Evolutionary conservation across 1,284 basidiomycete genomes (phyloP).

Genomic region (Pseudozyma thailandica): DNA sequence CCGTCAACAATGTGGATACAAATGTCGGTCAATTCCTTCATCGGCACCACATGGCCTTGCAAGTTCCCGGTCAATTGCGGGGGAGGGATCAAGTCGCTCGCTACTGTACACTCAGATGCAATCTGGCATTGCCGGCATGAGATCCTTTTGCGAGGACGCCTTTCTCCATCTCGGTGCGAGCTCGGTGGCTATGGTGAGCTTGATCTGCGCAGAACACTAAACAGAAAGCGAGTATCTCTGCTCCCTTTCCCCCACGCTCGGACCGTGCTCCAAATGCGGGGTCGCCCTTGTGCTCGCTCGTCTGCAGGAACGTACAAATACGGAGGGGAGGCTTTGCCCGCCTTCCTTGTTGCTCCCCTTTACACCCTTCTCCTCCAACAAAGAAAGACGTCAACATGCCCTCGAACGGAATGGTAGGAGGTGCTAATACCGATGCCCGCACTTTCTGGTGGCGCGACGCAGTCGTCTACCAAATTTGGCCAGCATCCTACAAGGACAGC

Average conservation of each 20-base stretch:
- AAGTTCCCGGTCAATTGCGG: background rate
- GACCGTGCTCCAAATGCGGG: background rate
- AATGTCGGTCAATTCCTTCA: background rate
- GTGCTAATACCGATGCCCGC: conserved; percentile 4
- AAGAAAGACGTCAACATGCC: background rate
- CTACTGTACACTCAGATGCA: no score
- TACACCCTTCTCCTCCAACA: background rate
- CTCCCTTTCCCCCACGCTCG: background rate
- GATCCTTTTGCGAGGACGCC: no score
- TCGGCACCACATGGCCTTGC: background rate
- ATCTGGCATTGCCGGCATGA: no score
- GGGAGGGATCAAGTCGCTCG: no score
- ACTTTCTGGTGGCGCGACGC: conserved; percentile 41
- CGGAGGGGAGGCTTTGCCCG: background rate
- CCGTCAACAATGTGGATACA: background rate
- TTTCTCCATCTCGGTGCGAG: conserved; percentile 10
- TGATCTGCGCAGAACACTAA: background rate
- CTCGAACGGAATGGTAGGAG: conserved; percentile 1
- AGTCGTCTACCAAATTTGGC: conserved; percentile 73
- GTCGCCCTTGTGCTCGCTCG: background rate
- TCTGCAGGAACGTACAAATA: background rate
- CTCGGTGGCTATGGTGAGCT: conserved; percentile 11
- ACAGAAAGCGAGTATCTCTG: background rate
- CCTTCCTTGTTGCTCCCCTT: background rate
- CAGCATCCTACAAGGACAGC: conserved; percentile 77